These are phyloP conservation scores for Penicillium sp. DNA, from an alignment of 2,329 filamentous ascomycete species.

Conservation along the genomic window DNA sequence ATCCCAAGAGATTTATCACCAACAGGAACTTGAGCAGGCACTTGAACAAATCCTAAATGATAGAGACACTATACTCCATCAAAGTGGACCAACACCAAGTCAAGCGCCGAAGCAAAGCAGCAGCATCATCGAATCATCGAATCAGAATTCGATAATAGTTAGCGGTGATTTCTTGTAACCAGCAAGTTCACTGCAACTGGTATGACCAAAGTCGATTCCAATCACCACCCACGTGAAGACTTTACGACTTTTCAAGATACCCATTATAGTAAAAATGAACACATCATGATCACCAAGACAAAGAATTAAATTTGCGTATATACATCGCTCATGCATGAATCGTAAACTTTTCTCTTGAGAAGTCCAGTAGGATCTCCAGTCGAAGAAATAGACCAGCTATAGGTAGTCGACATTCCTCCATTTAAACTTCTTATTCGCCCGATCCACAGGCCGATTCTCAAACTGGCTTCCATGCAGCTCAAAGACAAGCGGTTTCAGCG, in stretches of 20 bases:
- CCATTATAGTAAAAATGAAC: not conserved
- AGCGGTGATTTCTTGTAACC: too few species aligned
- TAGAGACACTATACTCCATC: too few species aligned
- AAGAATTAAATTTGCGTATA: not conserved
- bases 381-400: slow-evolving; percentile 51
- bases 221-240: not conserved
- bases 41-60: too few species aligned
- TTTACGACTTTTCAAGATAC: not conserved
- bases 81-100: too few species aligned
- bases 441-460: slow-evolving; percentile 77
- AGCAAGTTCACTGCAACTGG: not conserved
- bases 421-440: slow-evolving; percentile 92
- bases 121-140: too few species aligned
- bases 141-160: too few species aligned
- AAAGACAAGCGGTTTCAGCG: slow-evolving; percentile 62
- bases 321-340: not conserved
- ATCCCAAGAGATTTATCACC: too few species aligned
- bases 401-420: slow-evolving; percentile 76
- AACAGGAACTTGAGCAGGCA: too few species aligned
- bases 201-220: too few species aligned
- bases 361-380: not conserved
- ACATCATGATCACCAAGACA: not conserved
- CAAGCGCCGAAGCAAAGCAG: too few species aligned
- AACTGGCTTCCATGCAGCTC: slow-evolving; percentile 90
- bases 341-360: not conserved